Conservation (phyloP, 371 early-diverging fungal species). For the Capniomyces stellatus region DNA sequence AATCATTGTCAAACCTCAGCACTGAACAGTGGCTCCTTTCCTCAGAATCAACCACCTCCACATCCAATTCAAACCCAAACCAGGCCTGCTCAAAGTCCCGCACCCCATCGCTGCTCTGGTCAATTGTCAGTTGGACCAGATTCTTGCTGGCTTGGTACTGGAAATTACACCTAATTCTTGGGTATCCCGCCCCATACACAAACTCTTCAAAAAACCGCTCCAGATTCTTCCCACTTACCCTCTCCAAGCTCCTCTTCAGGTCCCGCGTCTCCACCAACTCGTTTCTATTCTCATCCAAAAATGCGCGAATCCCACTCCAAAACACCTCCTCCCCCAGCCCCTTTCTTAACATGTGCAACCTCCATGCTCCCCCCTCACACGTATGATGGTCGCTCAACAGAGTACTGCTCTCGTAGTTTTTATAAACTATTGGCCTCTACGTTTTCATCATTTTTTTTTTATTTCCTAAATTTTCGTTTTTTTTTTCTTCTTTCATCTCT, state of each 20-base stretch:
- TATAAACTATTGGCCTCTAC: neutral
- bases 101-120: neutral
- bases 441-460: neutral
- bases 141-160: neutral
- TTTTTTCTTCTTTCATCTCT: no score
- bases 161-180: neutral
- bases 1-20: neutral
- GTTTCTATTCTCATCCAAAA: neutral
- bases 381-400: neutral
- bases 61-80: neutral
- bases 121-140: conserved; percentile 1
- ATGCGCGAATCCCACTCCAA: neutral
- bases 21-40: neutral
- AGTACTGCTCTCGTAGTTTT: neutral
- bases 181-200: neutral
- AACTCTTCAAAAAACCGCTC: conserved; percentile 2
- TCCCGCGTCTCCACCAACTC: neutral
- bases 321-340: neutral
- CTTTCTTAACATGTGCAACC: neutral
- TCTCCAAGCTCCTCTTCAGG: neutral
- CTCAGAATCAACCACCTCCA: neutral
- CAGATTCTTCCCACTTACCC: neutral
- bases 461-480: no score
- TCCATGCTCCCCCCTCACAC: neutral
- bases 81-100: neutral